These are phyloP conservation scores for Leccinum angustisporum DNA, from an alignment of 1,284 basidiomycete genomes.

Conservation along the genomic window DNA sequence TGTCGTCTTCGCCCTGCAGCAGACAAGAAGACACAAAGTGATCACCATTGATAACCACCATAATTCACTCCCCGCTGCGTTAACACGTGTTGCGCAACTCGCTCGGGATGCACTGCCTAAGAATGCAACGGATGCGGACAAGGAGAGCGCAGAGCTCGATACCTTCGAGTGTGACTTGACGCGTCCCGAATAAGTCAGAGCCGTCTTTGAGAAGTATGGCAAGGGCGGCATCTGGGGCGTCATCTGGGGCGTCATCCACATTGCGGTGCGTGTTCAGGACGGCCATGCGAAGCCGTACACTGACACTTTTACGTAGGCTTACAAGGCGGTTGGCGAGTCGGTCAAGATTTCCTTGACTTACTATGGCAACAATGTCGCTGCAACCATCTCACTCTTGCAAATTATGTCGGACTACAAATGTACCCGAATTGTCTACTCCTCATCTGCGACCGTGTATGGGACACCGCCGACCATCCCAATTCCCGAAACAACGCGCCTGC, in stretches of 20 bases:
- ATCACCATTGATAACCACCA: constrained; percentile 92
- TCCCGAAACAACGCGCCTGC: constrained; percentile 86
- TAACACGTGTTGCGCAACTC: constrained; percentile 75
- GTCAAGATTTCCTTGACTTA: constrained; percentile 91
- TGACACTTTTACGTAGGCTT: constrained; percentile 56
- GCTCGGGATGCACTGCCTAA: constrained; percentile 69
- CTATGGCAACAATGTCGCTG: constrained; percentile 89
- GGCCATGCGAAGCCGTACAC: neutral
- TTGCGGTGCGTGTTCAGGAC: constrained; percentile 64
- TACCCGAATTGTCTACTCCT: constrained; percentile 92
- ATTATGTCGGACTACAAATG: constrained; percentile 85
- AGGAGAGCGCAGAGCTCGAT: constrained; percentile 70
- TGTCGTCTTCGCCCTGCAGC: constrained; percentile 82
- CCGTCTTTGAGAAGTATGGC: constrained; percentile 81
- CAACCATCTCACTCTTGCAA: constrained; percentile 81
- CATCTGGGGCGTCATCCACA: constrained; percentile 79
- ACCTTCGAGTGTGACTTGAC: constrained; percentile 75
- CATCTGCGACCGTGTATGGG: constrained; percentile 99
- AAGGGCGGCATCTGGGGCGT: constrained; percentile 95
- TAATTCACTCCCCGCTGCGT: constrained; percentile 81
- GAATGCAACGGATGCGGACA: constrained; percentile 63
- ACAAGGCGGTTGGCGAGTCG: constrained; percentile 99
- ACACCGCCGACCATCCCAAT: constrained; percentile 92
- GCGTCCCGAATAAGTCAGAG: constrained; percentile 64
- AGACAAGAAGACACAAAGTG: constrained; percentile 87